A percentile compares a stretch with the other conserved stretches of the same genome.
These are phyloP conservation scores for Colletotrichum sp. DNA, from an alignment of 2,329 filamentous ascomycete species.

Conservation along the genomic window DNA sequence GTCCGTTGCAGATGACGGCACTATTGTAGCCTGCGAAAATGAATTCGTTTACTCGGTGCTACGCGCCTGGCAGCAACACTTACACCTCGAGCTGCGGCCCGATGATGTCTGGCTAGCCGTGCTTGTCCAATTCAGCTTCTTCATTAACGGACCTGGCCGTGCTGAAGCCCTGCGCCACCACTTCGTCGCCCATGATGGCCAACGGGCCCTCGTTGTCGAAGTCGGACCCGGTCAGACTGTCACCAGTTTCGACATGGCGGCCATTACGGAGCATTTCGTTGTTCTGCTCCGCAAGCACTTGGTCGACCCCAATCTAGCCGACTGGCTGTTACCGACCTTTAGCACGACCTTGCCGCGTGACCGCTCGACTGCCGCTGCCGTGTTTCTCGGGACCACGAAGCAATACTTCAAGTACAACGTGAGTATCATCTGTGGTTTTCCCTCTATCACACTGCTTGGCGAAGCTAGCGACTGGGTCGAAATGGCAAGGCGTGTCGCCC, in stretches of 20 bases:
- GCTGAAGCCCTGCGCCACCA: neutral
- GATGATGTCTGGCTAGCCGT: neutral
- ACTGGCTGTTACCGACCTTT: neutral
- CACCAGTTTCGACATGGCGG: neutral
- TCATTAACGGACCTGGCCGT: neutral
- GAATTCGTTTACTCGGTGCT: neutral
- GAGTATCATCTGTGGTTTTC: neutral
- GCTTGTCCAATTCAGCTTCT: neutral
- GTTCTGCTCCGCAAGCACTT: neutral
- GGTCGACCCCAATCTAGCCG: neutral
- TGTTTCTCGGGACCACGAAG: neutral
- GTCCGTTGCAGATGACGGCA: neutral
- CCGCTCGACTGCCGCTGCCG: neutral
- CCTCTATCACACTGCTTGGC: neutral
- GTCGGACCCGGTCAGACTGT: neutral
- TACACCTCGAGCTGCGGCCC: neutral
- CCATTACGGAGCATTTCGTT: neutral
- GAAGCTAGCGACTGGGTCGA: neutral
- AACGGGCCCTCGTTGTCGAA: neutral
- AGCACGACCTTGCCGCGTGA: neutral
- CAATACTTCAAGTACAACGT: neutral
- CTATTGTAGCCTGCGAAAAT: neutral
- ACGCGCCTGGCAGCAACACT: neutral
- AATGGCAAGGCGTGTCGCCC: neutral
- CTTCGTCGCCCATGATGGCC: neutral